Evolutionary conservation across 345 rosid species (phyloP).

Genomic region (Sisymbrium altissimum): DNA sequence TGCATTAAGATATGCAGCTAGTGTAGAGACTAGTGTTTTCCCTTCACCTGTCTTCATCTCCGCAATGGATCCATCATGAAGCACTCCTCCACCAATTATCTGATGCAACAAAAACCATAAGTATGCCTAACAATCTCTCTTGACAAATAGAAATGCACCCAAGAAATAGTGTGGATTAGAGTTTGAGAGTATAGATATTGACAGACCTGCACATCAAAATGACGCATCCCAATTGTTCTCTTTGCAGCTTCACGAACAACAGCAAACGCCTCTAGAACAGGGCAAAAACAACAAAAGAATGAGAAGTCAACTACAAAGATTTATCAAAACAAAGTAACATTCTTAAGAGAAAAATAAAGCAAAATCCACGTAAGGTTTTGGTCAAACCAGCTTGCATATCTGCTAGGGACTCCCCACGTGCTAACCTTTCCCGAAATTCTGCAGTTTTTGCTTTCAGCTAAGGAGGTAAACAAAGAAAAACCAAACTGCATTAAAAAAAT

Average conservation of each 20-base stretch:
- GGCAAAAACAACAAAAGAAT: neutral
- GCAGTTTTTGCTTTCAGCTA: constrained; percentile 76
- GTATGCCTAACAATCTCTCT: constrained; percentile 16
- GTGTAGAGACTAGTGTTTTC: constrained; percentile 91
- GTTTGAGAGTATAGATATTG: neutral
- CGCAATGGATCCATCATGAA: constrained; percentile 94
- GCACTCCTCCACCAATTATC: constrained; percentile 98
- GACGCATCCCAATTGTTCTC: constrained; percentile 98
- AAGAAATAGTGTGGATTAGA: neutral
- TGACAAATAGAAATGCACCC: neutral
- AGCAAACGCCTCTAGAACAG: constrained; percentile 73
- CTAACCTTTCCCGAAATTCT: constrained; percentile 67
- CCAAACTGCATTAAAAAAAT: neutral
- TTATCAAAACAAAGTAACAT: neutral
- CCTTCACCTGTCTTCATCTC: constrained; percentile 99
- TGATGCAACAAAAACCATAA: constrained; percentile 33
- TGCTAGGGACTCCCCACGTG: constrained; percentile 59
- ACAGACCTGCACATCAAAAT: constrained; percentile 94
- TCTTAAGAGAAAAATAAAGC: neutral
- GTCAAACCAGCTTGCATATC: constrained; percentile 84
- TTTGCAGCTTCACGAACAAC: constrained; percentile 97
- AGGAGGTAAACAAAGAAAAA: neutral
- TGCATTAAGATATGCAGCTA: constrained; percentile 95
- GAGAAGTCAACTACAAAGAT: neutral
- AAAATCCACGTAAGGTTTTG: constrained; percentile 2